Evolutionary conservation across 192 early-diverging fungal genomes (phyloP), one percentile per base, ranked within the genome.

Genomic region (Thamnidium elegans): DNA sequence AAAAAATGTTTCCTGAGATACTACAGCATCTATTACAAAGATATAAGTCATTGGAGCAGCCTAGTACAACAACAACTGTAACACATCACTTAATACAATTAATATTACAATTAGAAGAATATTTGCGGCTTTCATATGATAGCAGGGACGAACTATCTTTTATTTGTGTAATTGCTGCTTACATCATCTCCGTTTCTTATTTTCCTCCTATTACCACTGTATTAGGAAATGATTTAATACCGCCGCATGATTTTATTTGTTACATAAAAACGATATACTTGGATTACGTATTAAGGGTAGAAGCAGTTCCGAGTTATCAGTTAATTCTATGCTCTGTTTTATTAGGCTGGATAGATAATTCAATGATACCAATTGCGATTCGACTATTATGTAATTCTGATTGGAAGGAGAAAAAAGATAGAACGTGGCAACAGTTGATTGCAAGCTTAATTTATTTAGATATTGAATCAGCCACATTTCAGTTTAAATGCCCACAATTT

Each of bases 361-460:
- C n/a, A 1, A 45, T 64, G 20, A 26, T 64, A 7, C 63, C 32
- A 6, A 39, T 64, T 43, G 39, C 50, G 6, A 31, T 64, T n/a
- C 50, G 51, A 4, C 11, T 54, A 17, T 20, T 64, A 6, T 64
- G 50, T 26, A 20, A 17, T 5, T 51, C 50, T 44, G 39, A 53
- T 4, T 52, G 36, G 34, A 5, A 44, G 15, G 9, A 23, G 4
- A 20, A 59, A 45, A 39, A 59, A 6, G 54, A 47, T 36, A 9
- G 15, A 43, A 11, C 1, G 26, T 59, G 56, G 54, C 65, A 50
- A 39, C 17, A 36, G n/a, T 23, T 68, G 45, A 47, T 58, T 23
- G 58, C 55, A 0, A 15, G 58, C 17, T 32, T 68, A 7, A 15
- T 68, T 2, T 68, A 68, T 50, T 39, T 68, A n/a, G 66, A 68